Evolutionary conservation across 1,284 basidiomycete genomes (phyloP).

Genomic region (Cystobasidium pallidum): DNA sequence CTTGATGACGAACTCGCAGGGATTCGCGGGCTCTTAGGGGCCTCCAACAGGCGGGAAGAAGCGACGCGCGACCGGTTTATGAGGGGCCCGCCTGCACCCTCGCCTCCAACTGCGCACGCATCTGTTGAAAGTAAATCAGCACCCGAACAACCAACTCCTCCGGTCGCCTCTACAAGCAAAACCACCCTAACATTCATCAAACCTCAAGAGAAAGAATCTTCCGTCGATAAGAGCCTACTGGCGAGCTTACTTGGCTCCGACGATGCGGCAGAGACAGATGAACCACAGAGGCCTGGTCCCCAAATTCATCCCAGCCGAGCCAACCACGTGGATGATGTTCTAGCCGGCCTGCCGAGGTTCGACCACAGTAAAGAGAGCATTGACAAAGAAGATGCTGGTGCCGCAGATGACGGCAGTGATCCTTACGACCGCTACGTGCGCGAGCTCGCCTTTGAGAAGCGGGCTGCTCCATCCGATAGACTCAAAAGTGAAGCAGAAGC

Average conservation of each 20-base stretch:
- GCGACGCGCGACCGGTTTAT: constrained; percentile 1
- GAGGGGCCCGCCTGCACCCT: constrained; percentile 12
- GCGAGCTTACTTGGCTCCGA: constrained; percentile 50
- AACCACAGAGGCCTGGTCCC: not conserved
- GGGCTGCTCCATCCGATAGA: constrained; percentile 91
- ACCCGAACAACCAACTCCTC: not conserved
- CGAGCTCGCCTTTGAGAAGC: constrained; percentile 87
- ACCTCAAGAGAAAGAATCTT: constrained; percentile 46
- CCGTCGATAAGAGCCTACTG: constrained; percentile 52
- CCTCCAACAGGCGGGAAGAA: constrained; percentile 45
- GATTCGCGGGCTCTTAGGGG: constrained; percentile 75
- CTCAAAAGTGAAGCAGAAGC: constrained; percentile 96
- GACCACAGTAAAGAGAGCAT: not conserved
- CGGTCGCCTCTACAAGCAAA: constrained; percentile 23
- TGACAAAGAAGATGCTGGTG: not conserved
- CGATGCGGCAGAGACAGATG: not conserved
- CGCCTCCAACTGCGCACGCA: constrained; percentile 19
- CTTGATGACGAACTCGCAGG: constrained; percentile 87
- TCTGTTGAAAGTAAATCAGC: too few species aligned
- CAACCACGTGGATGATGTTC: constrained; percentile 1
- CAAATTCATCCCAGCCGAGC: constrained; percentile 2
- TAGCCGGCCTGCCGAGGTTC: constrained; percentile 14
- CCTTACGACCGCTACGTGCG: constrained; percentile 87
- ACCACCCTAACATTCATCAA: constrained; percentile 46
- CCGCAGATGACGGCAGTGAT: constrained; percentile 37